phyloP scores from a whole-genome alignment of 2,329 filamentous ascomycete genomes.

The Alternaria brassicicola region DNA sequence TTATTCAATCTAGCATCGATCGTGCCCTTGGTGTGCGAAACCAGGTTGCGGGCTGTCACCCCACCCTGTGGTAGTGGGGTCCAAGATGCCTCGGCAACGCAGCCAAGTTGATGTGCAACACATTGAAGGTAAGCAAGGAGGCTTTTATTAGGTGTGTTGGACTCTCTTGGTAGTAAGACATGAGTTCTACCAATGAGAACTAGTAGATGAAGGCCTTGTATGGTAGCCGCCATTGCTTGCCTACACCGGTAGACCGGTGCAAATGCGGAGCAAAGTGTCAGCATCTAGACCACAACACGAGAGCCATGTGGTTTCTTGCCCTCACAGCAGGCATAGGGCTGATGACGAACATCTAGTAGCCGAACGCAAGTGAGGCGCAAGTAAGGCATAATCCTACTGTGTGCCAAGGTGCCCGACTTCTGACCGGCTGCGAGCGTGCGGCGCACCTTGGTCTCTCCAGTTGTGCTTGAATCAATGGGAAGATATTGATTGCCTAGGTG shows the following conservation, averaged over 20 bases:
- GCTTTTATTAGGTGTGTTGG: background rate
- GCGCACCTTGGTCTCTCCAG: background rate
- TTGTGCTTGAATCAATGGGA: background rate
- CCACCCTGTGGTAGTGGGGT: background rate
- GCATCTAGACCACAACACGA: slow-evolving; percentile 15
- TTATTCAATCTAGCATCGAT: background rate
- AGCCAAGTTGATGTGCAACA: background rate
- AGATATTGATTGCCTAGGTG: background rate
- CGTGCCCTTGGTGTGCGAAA: background rate
- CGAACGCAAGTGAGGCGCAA: slow-evolving; percentile 8
- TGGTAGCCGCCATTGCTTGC: slow-evolving; percentile 12
- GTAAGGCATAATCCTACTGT: slow-evolving; percentile 6
- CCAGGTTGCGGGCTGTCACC: background rate
- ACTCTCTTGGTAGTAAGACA: background rate
- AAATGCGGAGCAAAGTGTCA: slow-evolving; percentile 13
- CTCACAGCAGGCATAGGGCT: background rate
- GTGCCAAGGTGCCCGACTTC: background rate
- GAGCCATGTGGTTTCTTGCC: slow-evolving; percentile 5
- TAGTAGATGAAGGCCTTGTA: background rate
- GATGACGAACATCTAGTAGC: slow-evolving; percentile 1
- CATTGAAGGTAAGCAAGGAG: background rate
- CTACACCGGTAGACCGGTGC: background rate
- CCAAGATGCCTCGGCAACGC: background rate
- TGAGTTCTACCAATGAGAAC: background rate
- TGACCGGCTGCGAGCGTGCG: background rate